Evolutionary conservation across 768 basidiomycete species (phyloP).

Genomic region (Polyporus arcularius): DNA sequence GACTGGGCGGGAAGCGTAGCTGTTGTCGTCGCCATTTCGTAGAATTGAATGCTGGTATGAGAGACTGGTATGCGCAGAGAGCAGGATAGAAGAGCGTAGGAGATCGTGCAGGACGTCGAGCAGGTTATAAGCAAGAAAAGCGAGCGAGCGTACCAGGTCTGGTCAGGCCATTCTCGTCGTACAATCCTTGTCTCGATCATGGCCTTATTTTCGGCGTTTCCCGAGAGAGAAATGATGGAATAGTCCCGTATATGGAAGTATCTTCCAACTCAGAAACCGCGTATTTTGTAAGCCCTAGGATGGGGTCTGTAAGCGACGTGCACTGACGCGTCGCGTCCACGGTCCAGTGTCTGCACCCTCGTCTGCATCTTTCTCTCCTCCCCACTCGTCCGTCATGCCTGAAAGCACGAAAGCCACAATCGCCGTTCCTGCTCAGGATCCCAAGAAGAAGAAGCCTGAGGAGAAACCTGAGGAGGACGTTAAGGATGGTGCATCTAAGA

Average conservation of each 20-base stretch:
- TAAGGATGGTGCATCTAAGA: constrained; percentile 39
- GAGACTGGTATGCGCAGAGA: background rate
- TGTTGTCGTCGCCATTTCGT: background rate
- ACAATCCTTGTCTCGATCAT: background rate
- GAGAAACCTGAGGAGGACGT: constrained; percentile 52
- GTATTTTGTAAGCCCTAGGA: constrained; percentile 5
- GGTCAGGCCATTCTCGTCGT: constrained; percentile 19
- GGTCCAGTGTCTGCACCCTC: constrained; percentile 1
- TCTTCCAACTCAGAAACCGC: constrained; percentile 9
- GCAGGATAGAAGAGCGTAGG: background rate
- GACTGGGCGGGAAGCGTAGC: background rate
- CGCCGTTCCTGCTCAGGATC: constrained; percentile 70
- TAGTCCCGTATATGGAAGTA: background rate
- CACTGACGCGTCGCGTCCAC: constrained; percentile 23
- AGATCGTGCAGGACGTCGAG: constrained; percentile 1
- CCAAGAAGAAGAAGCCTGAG: constrained; percentile 69
- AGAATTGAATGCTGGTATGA: background rate
- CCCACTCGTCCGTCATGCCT: constrained; percentile 44
- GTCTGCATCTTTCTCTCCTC: constrained; percentile 7
- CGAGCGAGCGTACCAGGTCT: constrained; percentile 2
- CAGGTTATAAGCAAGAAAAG: background rate
- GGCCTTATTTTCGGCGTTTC: background rate
- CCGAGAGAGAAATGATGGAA: background rate
- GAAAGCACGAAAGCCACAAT: constrained; percentile 57
- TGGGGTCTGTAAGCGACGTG: constrained; percentile 9